Evolutionary conservation across 2,329 filamentous ascomycete species (phyloP).

Genomic region (Botryotinia calthae): DNA sequence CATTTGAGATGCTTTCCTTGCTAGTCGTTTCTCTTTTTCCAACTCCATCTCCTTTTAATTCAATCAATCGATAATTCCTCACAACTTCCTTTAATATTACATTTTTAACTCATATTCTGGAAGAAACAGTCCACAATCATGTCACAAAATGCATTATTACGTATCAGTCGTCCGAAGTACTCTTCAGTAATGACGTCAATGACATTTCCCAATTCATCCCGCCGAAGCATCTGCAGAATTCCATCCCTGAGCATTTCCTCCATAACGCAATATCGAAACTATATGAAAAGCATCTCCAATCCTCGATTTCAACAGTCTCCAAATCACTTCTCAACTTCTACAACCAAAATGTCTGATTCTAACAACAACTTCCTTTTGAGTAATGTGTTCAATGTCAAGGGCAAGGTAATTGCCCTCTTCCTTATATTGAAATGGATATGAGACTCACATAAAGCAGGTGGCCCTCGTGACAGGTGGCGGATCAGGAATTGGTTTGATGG

Average conservation of each 20-base stretch:
- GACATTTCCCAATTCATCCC: background rate
- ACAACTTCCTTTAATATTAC: background rate
- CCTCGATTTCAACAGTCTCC: background rate
- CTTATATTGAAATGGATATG: background rate
- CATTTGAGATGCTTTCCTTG: background rate
- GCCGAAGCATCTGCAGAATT: background rate
- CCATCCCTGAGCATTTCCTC: constrained; percentile 12
- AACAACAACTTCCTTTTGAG: constrained; percentile 33
- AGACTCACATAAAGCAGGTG: constrained; percentile 16
- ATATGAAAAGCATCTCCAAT: background rate
- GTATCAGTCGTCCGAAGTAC: background rate
- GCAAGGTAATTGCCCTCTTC: constrained; percentile 27
- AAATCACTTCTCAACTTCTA: constrained; percentile 6
- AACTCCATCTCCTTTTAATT: background rate
- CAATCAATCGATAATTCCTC: background rate
- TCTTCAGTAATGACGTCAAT: constrained; percentile 13
- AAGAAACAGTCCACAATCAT: background rate
- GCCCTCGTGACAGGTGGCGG: constrained; percentile 28
- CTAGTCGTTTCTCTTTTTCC: background rate
- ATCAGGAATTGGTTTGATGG: constrained; percentile 36
- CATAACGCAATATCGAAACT: background rate
- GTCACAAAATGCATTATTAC: constrained; percentile 14
- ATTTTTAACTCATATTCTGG: background rate
- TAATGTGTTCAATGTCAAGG: constrained; percentile 37
- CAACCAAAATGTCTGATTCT: constrained; percentile 28